Conservation (phyloP, 2,329 filamentous ascomycete genomes). For the Grosmannia serpens region DNA sequence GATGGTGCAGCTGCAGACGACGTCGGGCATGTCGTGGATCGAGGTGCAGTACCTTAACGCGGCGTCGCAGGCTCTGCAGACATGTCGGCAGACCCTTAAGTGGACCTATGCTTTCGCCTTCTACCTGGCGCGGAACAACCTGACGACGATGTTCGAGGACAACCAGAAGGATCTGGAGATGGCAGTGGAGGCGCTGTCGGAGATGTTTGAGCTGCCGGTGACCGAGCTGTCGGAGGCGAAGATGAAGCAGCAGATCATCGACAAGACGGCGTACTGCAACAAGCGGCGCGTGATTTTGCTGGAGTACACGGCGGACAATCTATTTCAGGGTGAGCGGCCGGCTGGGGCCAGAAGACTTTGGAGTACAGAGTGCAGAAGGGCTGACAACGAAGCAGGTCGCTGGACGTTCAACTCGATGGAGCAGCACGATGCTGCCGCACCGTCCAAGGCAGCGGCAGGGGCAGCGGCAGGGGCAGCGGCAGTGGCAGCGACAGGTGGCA, state of each 20-base stretch:
- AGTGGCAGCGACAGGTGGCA: background rate
- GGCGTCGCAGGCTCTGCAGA: slow-evolving; percentile 86
- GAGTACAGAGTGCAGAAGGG: background rate
- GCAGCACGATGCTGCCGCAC: background rate
- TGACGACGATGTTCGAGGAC: slow-evolving; percentile 95
- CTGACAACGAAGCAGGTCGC: slow-evolving; percentile 1
- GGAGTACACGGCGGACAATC: slow-evolving; percentile 83
- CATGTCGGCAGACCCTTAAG: slow-evolving; percentile 95
- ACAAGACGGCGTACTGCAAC: slow-evolving; percentile 96
- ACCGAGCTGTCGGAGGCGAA: slow-evolving; percentile 74
- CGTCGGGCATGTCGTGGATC: slow-evolving; percentile 96
- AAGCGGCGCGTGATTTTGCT: slow-evolving; percentile 81
- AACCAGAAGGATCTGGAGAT: slow-evolving; percentile 98
- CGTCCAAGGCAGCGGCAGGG: background rate
- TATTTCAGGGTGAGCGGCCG: slow-evolving; percentile 64
- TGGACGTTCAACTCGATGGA: slow-evolving; percentile 10
- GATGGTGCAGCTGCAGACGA: slow-evolving; percentile 90
- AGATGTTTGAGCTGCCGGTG: slow-evolving; percentile 99
- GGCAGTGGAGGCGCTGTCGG: slow-evolving; percentile 91
- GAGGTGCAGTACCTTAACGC: slow-evolving; percentile 95
- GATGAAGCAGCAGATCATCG: slow-evolving; percentile 94
- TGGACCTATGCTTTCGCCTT: slow-evolving; percentile 99
- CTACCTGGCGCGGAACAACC: slow-evolving; percentile 90
- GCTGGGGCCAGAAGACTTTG: background rate
- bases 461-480: no score